phyloP scores from a whole-genome alignment of 2,329 filamentous ascomycete genomes.

The Passalora sequoiae region DNA sequence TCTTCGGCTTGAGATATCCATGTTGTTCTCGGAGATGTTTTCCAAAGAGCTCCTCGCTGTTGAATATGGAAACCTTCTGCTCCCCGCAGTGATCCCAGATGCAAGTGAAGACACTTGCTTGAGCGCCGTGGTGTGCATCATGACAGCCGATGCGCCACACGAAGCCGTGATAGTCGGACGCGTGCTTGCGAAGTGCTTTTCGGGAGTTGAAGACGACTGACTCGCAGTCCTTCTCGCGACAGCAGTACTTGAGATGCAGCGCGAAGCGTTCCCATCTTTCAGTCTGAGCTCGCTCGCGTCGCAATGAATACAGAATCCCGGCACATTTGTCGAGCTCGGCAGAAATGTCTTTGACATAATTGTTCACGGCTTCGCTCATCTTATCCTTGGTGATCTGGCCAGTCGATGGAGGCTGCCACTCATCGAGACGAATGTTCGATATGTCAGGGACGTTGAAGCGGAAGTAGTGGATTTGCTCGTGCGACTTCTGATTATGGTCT shows the following conservation, averaged over 20 bases:
- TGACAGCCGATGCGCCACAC: slow-evolving; percentile 3
- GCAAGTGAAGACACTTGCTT: background rate
- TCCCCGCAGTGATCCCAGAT: slow-evolving; percentile 7
- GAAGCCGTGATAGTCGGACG: slow-evolving; percentile 4
- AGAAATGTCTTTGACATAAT: slow-evolving; percentile 2
- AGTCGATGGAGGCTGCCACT: slow-evolving; percentile 9
- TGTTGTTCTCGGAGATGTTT: slow-evolving; percentile 2
- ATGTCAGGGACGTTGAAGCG: slow-evolving; percentile 16
- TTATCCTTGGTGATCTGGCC: slow-evolving; percentile 9
- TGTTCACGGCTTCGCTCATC: slow-evolving; percentile 5
- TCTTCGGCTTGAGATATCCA: background rate
- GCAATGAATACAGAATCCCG: slow-evolving; percentile 4
- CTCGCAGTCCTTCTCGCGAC: slow-evolving; percentile 4
- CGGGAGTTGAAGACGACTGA: slow-evolving; percentile 2
- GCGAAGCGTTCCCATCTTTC: slow-evolving; percentile 18
- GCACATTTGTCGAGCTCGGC: slow-evolving; percentile 6
- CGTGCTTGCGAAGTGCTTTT: slow-evolving; percentile 1
- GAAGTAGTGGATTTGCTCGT: slow-evolving; percentile 5
- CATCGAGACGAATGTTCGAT: slow-evolving; percentile 14
- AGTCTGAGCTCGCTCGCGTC: slow-evolving; percentile 8
- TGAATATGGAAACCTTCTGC: background rate
- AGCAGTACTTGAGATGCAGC: slow-evolving; percentile 9
- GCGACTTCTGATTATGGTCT: background rate
- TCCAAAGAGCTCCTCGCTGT: background rate
- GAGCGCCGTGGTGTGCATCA: background rate